A percentile compares a stretch with the other conserved stretches of the same genome.
Conservation (phyloP, 1,284 basidiomycete genomes). For the Sporisorium iseilematis-ciliati region DNA sequence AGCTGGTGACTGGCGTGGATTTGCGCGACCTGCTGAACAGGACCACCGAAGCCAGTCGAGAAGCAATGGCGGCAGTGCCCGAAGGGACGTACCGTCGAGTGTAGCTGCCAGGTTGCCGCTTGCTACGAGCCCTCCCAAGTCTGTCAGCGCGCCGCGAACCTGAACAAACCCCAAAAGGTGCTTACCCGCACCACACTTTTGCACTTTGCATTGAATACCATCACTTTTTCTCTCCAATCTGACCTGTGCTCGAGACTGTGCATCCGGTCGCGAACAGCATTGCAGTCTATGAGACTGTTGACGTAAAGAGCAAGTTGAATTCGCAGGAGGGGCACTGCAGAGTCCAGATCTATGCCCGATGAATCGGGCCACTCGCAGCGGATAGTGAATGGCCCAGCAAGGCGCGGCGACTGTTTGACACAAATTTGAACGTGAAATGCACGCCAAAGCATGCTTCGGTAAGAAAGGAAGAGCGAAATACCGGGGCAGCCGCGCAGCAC, state of each 20-base stretch:
- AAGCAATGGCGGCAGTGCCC: conserved; percentile 14
- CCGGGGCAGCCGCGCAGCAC: conserved; percentile 19
- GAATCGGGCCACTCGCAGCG: too few relatives aligned
- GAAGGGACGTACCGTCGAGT: conserved; percentile 15
- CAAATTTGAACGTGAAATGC: conserved; percentile 50
- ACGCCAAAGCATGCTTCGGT: conserved; percentile 32
- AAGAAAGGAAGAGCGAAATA: conserved; percentile 17
- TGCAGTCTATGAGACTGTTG: too few relatives aligned
- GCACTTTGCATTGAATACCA: conserved; percentile 7
- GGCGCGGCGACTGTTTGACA: background rate
- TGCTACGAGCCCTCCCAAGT: conserved; percentile 23
- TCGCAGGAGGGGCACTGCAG: too few relatives aligned
- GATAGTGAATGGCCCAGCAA: too few relatives aligned
- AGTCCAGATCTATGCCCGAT: too few relatives aligned
- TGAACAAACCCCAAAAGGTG: conserved; percentile 21
- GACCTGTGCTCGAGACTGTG: background rate
- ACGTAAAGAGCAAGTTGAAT: too few relatives aligned
- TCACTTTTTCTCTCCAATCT: background rate
- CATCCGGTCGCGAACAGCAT: background rate
- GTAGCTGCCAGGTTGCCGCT: conserved; percentile 14
- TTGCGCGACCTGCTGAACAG: conserved; percentile 41
- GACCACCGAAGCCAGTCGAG: conserved; percentile 27
- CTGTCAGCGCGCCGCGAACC: conserved; percentile 35
- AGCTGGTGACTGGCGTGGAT: conserved; percentile 51
- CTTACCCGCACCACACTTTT: background rate